These are phyloP conservation scores for Linnemannia exigua DNA, from an alignment of 192 early-diverging fungal species.

Conservation along the genomic window DNA sequence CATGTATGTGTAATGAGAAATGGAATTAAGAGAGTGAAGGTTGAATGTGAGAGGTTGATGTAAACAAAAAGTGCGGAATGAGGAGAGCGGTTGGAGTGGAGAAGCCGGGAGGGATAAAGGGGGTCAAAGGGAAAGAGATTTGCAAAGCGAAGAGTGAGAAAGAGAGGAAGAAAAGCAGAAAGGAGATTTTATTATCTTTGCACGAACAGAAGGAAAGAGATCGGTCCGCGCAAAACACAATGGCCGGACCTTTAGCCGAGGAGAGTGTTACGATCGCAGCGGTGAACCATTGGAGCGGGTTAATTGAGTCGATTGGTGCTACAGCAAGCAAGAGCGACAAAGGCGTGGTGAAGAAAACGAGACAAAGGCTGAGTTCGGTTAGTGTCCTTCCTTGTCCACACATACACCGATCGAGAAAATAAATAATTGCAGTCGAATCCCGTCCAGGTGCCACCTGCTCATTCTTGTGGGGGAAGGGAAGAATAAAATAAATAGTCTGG, in stretches of 20 bases:
- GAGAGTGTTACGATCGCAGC: not conserved
- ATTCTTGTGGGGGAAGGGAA: not conserved
- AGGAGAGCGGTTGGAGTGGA: not conserved
- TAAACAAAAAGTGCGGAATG: not conserved
- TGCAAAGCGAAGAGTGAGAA: not conserved
- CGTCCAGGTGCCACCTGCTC: not conserved
- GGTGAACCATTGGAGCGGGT: not conserved
- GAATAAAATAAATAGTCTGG: not conserved
- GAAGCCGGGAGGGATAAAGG: not conserved
- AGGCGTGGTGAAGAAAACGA: not conserved
- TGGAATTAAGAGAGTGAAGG: not conserved
- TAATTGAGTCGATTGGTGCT: conserved; percentile 2
- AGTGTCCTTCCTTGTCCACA: not conserved
- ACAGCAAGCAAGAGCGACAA: not conserved
- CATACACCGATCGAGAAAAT: not conserved
- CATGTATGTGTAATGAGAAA: conserved; percentile 5
- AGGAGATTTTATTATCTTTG: not conserved
- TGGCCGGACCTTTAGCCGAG: not conserved
- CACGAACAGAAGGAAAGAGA: not conserved
- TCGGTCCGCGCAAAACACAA: not conserved
- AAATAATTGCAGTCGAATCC: not conserved
- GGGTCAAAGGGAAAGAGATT: not conserved
- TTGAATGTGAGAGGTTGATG: not conserved
- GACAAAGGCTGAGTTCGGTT: no score
- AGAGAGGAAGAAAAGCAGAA: not conserved